Conservation (phyloP, 345 rosid genomes). For the Citrus unshiu region DNA sequence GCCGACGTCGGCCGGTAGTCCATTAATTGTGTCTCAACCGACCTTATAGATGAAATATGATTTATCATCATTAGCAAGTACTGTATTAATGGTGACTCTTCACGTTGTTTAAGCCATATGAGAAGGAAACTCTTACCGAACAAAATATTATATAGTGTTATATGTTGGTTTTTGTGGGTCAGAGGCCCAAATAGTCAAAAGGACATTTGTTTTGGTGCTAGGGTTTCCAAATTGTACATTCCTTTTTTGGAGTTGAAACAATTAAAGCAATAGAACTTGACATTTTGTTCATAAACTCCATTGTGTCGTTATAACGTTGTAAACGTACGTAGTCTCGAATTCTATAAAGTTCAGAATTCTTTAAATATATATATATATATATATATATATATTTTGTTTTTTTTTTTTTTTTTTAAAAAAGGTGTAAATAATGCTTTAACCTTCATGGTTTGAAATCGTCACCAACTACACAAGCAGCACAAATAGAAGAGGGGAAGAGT, state of each 20-base stretch:
- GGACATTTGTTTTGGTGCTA: neutral
- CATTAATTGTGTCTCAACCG: conserved; percentile 27
- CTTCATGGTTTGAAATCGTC: conserved; percentile 15
- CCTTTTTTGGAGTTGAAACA: neutral
- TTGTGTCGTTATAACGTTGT: too few relatives aligned
- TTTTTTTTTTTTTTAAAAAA: too few relatives aligned
- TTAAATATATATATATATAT: too few relatives aligned
- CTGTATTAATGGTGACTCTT: conserved; percentile 14
- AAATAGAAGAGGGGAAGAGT: conserved; percentile 12
- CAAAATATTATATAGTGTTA: neutral
- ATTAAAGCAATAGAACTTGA: neutral
- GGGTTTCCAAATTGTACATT: conserved; percentile 22
- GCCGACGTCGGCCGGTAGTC: conserved; percentile 13
- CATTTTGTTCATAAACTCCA: too few relatives aligned
- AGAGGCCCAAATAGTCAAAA: conserved; percentile 15
- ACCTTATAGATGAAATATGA: conserved; percentile 5
- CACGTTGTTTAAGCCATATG: conserved; percentile 39
- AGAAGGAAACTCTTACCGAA: conserved; percentile 19
- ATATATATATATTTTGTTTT: too few relatives aligned
- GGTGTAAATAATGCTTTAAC: neutral
- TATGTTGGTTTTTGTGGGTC: neutral
- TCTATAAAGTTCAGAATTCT: too few relatives aligned
- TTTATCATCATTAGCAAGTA: neutral
- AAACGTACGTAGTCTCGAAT: too few relatives aligned
- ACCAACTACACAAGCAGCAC: conserved; percentile 23